Conservation (phyloP, 805 yeast species). For the Lachancea sp. region DNA sequence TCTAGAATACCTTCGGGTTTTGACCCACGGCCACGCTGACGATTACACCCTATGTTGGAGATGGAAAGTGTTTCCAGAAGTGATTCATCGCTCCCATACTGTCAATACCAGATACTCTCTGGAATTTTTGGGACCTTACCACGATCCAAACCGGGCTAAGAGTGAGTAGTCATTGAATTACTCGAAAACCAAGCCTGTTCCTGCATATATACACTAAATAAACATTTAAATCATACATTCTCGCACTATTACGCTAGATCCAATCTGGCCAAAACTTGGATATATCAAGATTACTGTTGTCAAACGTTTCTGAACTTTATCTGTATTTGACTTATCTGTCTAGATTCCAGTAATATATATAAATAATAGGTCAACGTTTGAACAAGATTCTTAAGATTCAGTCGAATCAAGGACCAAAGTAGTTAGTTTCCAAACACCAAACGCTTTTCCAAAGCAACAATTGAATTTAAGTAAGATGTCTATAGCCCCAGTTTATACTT, state of each 20-base stretch:
- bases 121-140: constrained; percentile 10
- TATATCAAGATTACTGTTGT: no score
- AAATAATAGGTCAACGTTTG: no score
- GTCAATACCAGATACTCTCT: constrained; percentile 25
- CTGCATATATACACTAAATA: background rate
- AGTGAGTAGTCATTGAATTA: background rate
- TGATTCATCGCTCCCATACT: constrained; percentile 22
- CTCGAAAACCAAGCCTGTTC: background rate
- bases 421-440: background rate
- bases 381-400: no score
- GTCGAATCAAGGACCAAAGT: background rate
- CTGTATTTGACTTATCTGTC: no score
- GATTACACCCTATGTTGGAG: constrained; percentile 54
- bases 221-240: background rate
- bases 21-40: constrained; percentile 51
- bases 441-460: background rate
- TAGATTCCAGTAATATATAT: background rate
- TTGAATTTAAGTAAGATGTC: background rate
- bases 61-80: constrained; percentile 53
- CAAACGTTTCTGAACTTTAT: no score
- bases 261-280: no score
- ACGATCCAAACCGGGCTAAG: constrained; percentile 1
- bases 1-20: constrained; percentile 65
- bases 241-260: background rate
- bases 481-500: constrained; percentile 6